A percentile compares a stretch with the other conserved stretches of the same genome.
Conservation (phyloP, 805 yeast genomes). For the Blastobotrys terrestris region DNA sequence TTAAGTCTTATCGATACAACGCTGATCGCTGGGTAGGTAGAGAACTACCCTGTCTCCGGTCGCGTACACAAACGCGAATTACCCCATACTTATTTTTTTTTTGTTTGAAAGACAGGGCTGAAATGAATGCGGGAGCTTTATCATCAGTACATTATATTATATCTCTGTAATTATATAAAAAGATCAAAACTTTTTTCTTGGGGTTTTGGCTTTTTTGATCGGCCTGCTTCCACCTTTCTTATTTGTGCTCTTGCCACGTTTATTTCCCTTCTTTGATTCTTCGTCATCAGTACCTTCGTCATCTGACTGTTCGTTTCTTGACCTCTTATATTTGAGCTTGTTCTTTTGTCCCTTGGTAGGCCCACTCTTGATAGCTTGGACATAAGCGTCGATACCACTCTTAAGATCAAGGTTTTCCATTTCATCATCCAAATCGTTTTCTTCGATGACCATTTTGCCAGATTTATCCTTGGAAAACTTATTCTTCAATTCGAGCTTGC, state of each 20-base stretch:
- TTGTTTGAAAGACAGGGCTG: neutral
- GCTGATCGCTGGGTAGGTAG: no score
- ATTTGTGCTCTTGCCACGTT: neutral
- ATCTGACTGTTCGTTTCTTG: conserved; percentile 43
- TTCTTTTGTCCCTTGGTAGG: conserved; percentile 93
- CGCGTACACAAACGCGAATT: neutral
- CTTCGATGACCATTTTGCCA: conserved; percentile 64
- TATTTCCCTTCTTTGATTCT: neutral
- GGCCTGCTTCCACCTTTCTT: neutral
- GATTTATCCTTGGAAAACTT: conserved; percentile 44
- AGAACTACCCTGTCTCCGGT: no score
- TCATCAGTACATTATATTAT: neutral
- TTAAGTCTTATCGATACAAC: neutral
- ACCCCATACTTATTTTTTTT: neutral
- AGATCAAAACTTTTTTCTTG: conserved; percentile 2
- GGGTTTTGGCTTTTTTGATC: conserved; percentile 7
- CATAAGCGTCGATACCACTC: conserved; percentile 78
- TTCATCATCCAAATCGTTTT: conserved; percentile 29
- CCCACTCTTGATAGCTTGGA: conserved; percentile 88
- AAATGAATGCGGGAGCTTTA: neutral
- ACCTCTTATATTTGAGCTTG: conserved; percentile 78
- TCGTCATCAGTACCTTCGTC: conserved; percentile 7
- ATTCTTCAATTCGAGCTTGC: conserved; percentile 22
- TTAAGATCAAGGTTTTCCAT: conserved; percentile 19
- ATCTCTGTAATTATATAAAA: neutral